phyloP scores from a whole-genome alignment of 441 rosid species.

The Daphne laureola region DNA sequence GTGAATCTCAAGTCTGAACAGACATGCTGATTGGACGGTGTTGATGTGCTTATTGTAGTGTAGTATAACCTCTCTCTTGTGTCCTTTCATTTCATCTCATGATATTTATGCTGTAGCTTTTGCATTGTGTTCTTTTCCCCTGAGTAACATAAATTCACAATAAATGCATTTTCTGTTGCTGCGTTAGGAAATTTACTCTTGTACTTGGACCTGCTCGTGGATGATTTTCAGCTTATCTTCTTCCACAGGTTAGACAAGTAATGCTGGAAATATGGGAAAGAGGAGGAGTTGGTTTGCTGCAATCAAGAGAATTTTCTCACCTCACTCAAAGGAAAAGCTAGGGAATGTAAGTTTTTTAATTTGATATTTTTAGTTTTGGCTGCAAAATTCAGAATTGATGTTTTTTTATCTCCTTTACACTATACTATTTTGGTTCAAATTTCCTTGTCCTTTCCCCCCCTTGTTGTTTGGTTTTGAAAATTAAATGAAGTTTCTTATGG shows the following conservation, averaged over 20 bases:
- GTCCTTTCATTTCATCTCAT: too few species aligned
- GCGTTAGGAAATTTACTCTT: neutral
- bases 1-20: too few species aligned
- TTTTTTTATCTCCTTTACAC: neutral
- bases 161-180: neutral
- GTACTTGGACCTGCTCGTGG: conserved; percentile 11
- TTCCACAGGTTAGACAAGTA: conserved; percentile 35
- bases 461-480: too few species aligned
- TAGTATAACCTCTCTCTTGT: too few species aligned
- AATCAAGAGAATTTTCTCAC: conserved; percentile 68
- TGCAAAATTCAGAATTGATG: neutral
- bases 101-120: neutral
- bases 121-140: neutral
- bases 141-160: neutral
- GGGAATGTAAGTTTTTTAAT: conserved; percentile 52
- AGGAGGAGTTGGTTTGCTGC: conserved; percentile 91
- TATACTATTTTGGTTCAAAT: neutral
- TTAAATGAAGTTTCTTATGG: too few species aligned
- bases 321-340: conserved; percentile 68
- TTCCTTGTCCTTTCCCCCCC: too few species aligned
- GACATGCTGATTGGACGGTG: too few species aligned
- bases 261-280: conserved; percentile 84
- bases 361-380: neutral
- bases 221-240: conserved; percentile 9
- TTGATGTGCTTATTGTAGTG: too few species aligned